Evolutionary conservation across 192 early-diverging fungal genomes (phyloP), one percentile per base, ranked within the genome.

Genomic region (Rhizophagus prolifer): DNA sequence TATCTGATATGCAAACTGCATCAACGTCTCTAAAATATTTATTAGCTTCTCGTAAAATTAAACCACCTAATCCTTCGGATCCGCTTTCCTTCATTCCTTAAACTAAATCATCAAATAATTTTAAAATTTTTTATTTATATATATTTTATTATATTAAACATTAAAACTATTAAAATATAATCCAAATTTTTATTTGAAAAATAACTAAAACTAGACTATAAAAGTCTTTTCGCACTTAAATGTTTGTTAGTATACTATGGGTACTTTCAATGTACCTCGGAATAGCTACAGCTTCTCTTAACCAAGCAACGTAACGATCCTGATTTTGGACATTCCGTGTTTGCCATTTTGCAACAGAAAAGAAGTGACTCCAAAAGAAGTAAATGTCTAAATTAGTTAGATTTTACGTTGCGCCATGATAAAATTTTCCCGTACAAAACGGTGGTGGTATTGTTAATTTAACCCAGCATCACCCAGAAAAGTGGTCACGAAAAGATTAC

Each of bases 1-100:
- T 98, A 88, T 99, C 97, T 77, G 87, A 90, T 80, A 99, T 99
- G 88, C 95, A 97, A 62, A 99, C 95, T 73, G 93, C 94, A 84
- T 99, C 97, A 0, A 94, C 94, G 81, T 89, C 91, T 81, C 88
- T 90, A 87, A 99, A 98, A 86, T 92, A 95, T 78, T 86, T 88
- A 78, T 92, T 88, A 34, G 96, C 95, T 79, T 99, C 96, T n/a
- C 82, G 80, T 64, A 86, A 46, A 79, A 99, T 98, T 59, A 96
- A 82, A n/a, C 87, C 92, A 79, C 98, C 96, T 74, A 99, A 88
- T n/a, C 97, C 97, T 84, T 97, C 96, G 38, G 90, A 93, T 75
- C 95, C 96, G 83, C 86, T 91, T 81, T 93, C 92, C 78, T 85
- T 82, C 83, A 84, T 84, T 61, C 83, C 83, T 84, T 76, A 38